These are phyloP conservation scores for Claviceps pusilla DNA, from an alignment of 2,329 filamentous ascomycete genomes.

Conservation along the genomic window DNA sequence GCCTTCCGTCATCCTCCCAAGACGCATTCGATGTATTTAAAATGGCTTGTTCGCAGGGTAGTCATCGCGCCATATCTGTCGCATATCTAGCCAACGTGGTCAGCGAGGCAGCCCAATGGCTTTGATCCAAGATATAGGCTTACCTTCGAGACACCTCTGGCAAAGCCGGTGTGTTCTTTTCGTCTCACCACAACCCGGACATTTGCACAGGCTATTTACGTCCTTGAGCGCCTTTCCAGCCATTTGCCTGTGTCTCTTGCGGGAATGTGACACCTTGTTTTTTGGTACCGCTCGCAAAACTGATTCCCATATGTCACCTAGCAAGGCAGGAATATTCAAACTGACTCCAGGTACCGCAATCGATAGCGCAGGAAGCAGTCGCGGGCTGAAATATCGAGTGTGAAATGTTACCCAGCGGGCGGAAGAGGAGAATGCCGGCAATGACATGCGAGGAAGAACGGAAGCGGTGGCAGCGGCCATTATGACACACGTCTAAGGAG, in stretches of 20 bases:
- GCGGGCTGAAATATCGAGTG: constrained; percentile 29
- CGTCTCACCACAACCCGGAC: constrained; percentile 70
- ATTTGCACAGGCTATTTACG: constrained; percentile 72
- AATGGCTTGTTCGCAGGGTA: constrained; percentile 21
- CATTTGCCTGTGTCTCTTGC: constrained; percentile 85
- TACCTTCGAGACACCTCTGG: constrained; percentile 73
- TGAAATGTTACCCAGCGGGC: constrained; percentile 29
- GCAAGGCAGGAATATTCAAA: constrained; percentile 38
- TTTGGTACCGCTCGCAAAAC: constrained; percentile 87
- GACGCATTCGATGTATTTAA: constrained; percentile 7
- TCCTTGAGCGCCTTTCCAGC: constrained; percentile 92
- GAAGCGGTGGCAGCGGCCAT: constrained; percentile 18
- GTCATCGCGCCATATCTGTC: constrained; percentile 27
- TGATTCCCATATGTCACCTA: constrained; percentile 82
- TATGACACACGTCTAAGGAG: not conserved
- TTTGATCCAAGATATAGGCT: constrained; percentile 15
- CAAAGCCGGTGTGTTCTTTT: constrained; percentile 87
- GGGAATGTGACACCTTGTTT: constrained; percentile 96
- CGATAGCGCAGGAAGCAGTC: constrained; percentile 38
- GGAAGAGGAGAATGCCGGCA: constrained; percentile 24
- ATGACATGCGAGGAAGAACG: constrained; percentile 41
- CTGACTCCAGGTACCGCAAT: constrained; percentile 48
- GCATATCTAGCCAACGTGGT: constrained; percentile 25
- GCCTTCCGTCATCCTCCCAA: constrained; percentile 5
- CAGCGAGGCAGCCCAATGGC: not conserved